These are phyloP conservation scores for Gastrolobium bilobum DNA, from an alignment of 306 rosid genomes.

Conservation along the genomic window DNA sequence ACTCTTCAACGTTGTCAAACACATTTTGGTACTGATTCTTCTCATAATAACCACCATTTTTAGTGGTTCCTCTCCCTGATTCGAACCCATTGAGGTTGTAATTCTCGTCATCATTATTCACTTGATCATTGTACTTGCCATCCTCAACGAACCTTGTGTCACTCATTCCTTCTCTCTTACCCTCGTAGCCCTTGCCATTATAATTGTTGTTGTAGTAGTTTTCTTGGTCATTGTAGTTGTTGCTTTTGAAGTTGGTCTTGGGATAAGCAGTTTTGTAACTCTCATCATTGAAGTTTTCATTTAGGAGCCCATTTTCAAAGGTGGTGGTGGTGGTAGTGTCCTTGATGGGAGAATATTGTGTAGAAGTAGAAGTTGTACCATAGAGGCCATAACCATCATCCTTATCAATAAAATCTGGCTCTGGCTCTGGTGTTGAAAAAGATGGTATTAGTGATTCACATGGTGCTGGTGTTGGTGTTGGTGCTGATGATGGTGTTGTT, in stretches of 20 bases:
- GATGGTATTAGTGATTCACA: slow-evolving; percentile 35
- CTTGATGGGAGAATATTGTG: slow-evolving; percentile 44
- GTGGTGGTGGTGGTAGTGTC: slow-evolving; percentile 52
- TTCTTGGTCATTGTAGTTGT: slow-evolving; percentile 42
- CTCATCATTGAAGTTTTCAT: slow-evolving; percentile 47
- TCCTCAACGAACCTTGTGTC: slow-evolving; percentile 80
- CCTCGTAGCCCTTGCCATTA: slow-evolving; percentile 46
- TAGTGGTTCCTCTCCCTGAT: slow-evolving; percentile 51
- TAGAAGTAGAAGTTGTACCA: slow-evolving; percentile 46
- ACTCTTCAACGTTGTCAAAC: slow-evolving; percentile 85
- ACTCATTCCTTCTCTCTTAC: slow-evolving; percentile 76
- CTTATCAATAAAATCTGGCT: slow-evolving; percentile 52
- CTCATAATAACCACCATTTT: slow-evolving; percentile 49
- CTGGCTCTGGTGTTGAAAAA: slow-evolving; percentile 46
- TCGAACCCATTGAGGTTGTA: slow-evolving; percentile 50
- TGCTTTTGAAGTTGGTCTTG: slow-evolving; percentile 46
- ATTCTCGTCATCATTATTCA: slow-evolving; percentile 48
- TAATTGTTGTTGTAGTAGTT: slow-evolving; percentile 43
- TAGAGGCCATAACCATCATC: slow-evolving; percentile 71
- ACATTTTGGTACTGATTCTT: slow-evolving; percentile 57
- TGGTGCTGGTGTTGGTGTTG: slow-evolving; percentile 2
- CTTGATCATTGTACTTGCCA: slow-evolving; percentile 58
- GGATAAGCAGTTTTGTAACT: slow-evolving; percentile 48
- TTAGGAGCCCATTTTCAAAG: slow-evolving; percentile 55
- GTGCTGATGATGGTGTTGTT: background rate